Percentiles rank a stretch among this genome's conserved stretches.
phyloP scores from a whole-genome alignment of 768 basidiomycete species.

The Vararia minispora region DNA sequence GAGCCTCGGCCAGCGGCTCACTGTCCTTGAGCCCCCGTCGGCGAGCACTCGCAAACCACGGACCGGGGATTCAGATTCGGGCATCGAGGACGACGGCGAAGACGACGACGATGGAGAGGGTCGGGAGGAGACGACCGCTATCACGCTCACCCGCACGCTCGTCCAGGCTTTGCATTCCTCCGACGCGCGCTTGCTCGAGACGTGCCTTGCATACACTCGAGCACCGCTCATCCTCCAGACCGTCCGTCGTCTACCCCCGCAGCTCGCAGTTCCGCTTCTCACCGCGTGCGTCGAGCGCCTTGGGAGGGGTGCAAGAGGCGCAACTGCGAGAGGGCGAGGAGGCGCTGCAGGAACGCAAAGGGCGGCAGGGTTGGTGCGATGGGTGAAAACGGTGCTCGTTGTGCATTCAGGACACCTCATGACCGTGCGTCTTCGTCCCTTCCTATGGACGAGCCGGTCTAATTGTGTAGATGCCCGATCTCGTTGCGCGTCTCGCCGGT shows the following conservation, averaged over 20 bases:
- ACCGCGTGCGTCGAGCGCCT: constrained; percentile 84
- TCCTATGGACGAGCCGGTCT: constrained; percentile 5
- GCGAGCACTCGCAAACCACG: constrained; percentile 29
- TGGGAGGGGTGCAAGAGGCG: constrained; percentile 60
- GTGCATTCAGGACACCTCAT: constrained; percentile 87
- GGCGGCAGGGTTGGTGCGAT: constrained; percentile 55
- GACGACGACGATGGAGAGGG: constrained; percentile 19
- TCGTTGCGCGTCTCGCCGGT: constrained; percentile 77
- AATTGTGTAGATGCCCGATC: constrained; percentile 72
- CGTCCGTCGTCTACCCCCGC: constrained; percentile 74
- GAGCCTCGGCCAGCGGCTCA: constrained; percentile 82
- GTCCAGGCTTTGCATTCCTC: constrained; percentile 95
- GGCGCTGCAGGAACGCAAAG: constrained; percentile 74
- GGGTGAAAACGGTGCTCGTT: constrained; percentile 74
- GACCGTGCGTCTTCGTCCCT: constrained; percentile 51
- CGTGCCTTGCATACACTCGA: constrained; percentile 78
- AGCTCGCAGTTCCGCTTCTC: constrained; percentile 77
- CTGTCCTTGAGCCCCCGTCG: constrained; percentile 47
- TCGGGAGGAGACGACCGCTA: constrained; percentile 46
- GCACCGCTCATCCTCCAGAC: constrained; percentile 76
- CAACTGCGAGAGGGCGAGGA: constrained; percentile 66
- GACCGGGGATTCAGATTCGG: constrained; percentile 33
- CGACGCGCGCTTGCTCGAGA: constrained; percentile 79
- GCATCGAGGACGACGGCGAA: constrained; percentile 37
- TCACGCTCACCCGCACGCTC: constrained; percentile 85